A percentile compares a stretch with the other conserved stretches of the same genome.
These are phyloP conservation scores for Wolfiporia cocos DNA, from an alignment of 1,284 basidiomycete genomes.

Conservation along the genomic window DNA sequence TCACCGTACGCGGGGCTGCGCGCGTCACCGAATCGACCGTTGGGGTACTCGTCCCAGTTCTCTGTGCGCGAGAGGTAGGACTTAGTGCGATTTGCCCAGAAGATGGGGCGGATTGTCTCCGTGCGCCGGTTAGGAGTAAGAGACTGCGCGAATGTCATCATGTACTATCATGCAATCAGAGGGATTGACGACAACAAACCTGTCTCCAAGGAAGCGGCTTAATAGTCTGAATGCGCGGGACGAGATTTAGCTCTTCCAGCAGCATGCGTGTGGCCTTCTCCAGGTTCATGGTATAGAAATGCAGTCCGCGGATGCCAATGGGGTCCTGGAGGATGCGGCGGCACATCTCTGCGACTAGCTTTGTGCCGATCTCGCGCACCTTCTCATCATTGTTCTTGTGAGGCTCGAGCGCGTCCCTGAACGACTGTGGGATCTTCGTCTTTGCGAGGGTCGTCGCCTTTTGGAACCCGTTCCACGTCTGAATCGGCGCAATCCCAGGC, in stretches of 20 bases:
- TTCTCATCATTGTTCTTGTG: slow-evolving; percentile 90
- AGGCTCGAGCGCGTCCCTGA: slow-evolving; percentile 81
- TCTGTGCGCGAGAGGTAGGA: slow-evolving; percentile 91
- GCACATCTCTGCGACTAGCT: slow-evolving; percentile 87
- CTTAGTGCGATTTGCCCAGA: slow-evolving; percentile 91
- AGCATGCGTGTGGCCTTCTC: slow-evolving; percentile 95
- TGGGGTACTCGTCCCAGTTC: slow-evolving; percentile 99
- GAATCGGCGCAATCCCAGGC: slow-evolving; percentile 95
- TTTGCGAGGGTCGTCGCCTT: slow-evolving; percentile 88
- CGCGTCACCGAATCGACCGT: slow-evolving; percentile 96
- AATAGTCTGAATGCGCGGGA: slow-evolving; percentile 80
- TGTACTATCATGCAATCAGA: no score
- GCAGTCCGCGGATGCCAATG: slow-evolving; percentile 81
- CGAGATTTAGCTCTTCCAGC: slow-evolving; percentile 81
- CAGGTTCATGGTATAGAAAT: slow-evolving; percentile 98
- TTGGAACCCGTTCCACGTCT: slow-evolving; percentile 96
- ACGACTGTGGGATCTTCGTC: slow-evolving; percentile 76
- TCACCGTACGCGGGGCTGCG: slow-evolving; percentile 97
- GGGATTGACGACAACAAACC: slow-evolving; percentile 35
- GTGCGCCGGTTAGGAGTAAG: slow-evolving; percentile 84
- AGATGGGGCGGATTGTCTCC: slow-evolving; percentile 92
- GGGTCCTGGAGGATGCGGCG: slow-evolving; percentile 71
- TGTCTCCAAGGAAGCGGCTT: slow-evolving; percentile 93
- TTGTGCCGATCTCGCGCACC: slow-evolving; percentile 85
- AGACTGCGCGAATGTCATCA: slow-evolving; percentile 54